Base-by-base conservation (phyloP, 495 filamentous ascomycete genomes). In the Penicillium alfredii region DNA sequence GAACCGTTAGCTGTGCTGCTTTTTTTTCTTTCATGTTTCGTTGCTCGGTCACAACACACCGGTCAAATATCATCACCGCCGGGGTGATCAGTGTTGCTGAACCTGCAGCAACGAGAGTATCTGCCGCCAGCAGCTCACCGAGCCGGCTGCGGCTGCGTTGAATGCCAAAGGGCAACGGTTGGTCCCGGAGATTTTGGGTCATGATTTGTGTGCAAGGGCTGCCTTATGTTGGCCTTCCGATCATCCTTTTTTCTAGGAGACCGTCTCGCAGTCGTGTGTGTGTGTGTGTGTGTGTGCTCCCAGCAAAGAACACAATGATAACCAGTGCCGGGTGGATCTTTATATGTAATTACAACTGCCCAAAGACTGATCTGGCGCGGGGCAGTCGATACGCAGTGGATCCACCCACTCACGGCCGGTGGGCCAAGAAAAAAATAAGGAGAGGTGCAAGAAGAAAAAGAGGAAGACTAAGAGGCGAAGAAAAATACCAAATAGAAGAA, bases 11-110 rank as follows among this genome's bases (percentile, higher is more conserved):
- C 34, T n/a, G n/a, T n/a, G n/a, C n/a, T n/a, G n/a, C n/a, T n/a
- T n/a, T n/a, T n/a, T n/a, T n/a, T n/a, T n/a, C n/a, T n/a, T n/a
- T n/a, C n/a, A n/a, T n/a, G n/a, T n/a, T n/a, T n/a, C n/a, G n/a
- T n/a, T n/a, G n/a, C n/a, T n/a, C n/a, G n/a, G n/a, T n/a, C n/a
- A n/a, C n/a, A 15, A 39, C 43, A 33, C 35, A 61, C 62, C 62
- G 49, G 33, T 66, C 62, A 45, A 66, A 54, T 34, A 66, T 66
- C 55, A 63, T 63, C 25, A 66, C 62, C 8, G 62, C 53, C 4
- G 62, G 62, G 12, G 62, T 63, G 15, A 66, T 51, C 26, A 66
- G 39, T 3, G 60, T 47, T 40, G 62, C 60, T 44, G 62, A 63
- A 21, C 58, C 58, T 23, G 62, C 56, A 49, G 60, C 62, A 53